Evolutionary conservation across 2,329 filamentous ascomycete genomes (phyloP).

Genomic region (Diaporthe aspalathi): DNA sequence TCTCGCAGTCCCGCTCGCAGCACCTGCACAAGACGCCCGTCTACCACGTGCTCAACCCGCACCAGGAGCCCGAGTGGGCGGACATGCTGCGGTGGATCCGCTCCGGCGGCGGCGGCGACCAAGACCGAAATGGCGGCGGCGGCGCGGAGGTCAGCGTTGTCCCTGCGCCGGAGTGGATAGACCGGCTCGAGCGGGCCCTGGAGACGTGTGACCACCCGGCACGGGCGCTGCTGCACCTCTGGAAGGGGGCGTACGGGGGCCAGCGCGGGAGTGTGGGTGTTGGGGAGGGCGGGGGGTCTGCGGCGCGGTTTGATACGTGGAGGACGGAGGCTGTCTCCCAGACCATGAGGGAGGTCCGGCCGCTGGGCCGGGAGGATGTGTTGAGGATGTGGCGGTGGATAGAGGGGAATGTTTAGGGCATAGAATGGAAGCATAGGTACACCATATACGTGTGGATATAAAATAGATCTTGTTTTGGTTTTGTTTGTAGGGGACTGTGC

Average conservation of each 20-base stretch:
- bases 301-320: constrained; percentile 48
- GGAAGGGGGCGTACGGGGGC: constrained; percentile 56
- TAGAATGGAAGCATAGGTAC: too few relatives aligned
- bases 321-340: constrained; percentile 49
- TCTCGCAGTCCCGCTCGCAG: constrained; percentile 44
- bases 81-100: constrained; percentile 58
- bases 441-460: background rate
- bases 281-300: constrained; percentile 5
- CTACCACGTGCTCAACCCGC: constrained; percentile 62
- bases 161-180: constrained; percentile 54
- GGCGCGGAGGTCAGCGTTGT: constrained; percentile 46
- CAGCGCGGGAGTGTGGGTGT: background rate
- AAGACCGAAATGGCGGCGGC: too few relatives aligned
- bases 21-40: constrained; percentile 44
- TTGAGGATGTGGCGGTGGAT: constrained; percentile 52
- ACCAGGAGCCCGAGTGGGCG: constrained; percentile 55
- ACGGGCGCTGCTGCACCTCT: constrained; percentile 58
- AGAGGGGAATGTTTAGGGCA: constrained; percentile 38
- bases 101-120: background rate
- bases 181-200: constrained; percentile 50
- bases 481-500: background rate
- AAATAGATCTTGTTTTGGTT: background rate
- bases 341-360: constrained; percentile 50
- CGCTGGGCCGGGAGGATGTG: constrained; percentile 45
- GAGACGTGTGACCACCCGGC: constrained; percentile 52